These are phyloP conservation scores for Aspergillus diversus DNA, from an alignment of 495 filamentous ascomycete genomes.

Conservation along the genomic window DNA sequence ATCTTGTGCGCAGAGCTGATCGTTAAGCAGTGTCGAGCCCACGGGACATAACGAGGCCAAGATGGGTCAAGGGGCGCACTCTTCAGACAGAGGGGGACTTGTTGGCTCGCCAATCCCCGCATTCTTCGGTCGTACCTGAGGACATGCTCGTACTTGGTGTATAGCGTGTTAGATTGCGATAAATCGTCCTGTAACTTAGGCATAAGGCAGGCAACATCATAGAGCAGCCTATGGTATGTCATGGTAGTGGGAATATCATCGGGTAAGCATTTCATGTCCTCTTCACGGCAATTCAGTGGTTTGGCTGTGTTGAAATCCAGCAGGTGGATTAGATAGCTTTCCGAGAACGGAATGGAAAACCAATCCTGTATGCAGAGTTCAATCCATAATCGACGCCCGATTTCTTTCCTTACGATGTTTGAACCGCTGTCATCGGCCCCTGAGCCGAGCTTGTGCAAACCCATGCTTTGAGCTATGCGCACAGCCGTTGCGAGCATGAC, in stretches of 20 bases:
- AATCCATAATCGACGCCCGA: constrained; percentile 48
- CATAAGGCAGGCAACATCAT: constrained; percentile 45
- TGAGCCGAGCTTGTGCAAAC: constrained; percentile 37
- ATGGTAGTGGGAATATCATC: constrained; percentile 41
- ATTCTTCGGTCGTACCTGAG: constrained; percentile 46
- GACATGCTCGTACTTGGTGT: constrained; percentile 48
- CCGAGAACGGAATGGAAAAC: constrained; percentile 52
- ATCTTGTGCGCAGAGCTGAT: constrained; percentile 54
- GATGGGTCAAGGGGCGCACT: constrained; percentile 31
- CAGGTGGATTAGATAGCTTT: constrained; percentile 48
- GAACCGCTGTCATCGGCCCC: constrained; percentile 32
- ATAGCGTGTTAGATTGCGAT: constrained; percentile 31
- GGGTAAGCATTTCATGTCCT: constrained; percentile 39
- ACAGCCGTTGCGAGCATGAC: constrained; percentile 44
- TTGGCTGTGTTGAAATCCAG: constrained; percentile 43
- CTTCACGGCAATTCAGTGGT: constrained; percentile 45
- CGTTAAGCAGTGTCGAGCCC: constrained; percentile 46
- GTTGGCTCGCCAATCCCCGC: constrained; percentile 34
- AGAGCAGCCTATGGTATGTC: constrained; percentile 43
- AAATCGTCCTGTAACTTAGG: constrained; percentile 44
- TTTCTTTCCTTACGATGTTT: constrained; percentile 39
- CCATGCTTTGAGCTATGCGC: constrained; percentile 43
- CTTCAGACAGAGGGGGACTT: constrained; percentile 11
- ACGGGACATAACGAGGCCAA: constrained; percentile 42
- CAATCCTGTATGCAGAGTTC: constrained; percentile 52